Percentiles rank a stretch among this genome's conserved stretches.
These are phyloP conservation scores for Calocybe cyanea DNA, from an alignment of 768 basidiomycete species.

Conservation along the genomic window DNA sequence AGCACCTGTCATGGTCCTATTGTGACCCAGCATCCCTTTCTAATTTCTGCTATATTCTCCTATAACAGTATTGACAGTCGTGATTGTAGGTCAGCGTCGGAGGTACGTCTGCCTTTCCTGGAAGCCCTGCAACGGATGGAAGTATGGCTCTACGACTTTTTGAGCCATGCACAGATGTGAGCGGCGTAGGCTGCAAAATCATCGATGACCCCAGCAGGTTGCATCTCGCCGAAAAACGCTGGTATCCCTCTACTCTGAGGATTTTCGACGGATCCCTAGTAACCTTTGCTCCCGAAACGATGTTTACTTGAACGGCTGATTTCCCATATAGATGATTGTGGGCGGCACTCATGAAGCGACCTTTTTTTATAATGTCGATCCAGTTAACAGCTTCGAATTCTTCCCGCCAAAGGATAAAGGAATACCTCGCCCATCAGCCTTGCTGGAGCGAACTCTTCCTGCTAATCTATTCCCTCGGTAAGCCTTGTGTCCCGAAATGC, in stretches of 20 bases:
- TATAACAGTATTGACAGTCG: background rate
- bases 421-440: constrained; percentile 8
- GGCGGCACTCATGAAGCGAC: constrained; percentile 2
- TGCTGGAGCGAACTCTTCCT: constrained; percentile 14
- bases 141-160: constrained; percentile 31
- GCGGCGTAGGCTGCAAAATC: constrained; percentile 24
- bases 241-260: constrained; percentile 36
- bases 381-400: constrained; percentile 25
- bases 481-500: constrained; percentile 9
- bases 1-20: too few relatives aligned
- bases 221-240: constrained; percentile 30
- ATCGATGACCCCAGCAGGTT: constrained; percentile 30
- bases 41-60: background rate
- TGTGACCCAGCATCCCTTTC: too few relatives aligned
- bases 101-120: constrained; percentile 21
- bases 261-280: constrained; percentile 28
- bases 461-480: constrained; percentile 18
- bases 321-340: constrained; percentile 13
- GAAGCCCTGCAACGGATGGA: constrained; percentile 19
- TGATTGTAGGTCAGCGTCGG: constrained; percentile 25
- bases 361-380: background rate
- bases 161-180: constrained; percentile 31
- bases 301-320: too few relatives aligned
- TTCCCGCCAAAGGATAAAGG: constrained; percentile 37
- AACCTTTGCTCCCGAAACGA: too few relatives aligned